Evolutionary conservation across 352 stramenopile genomes (phyloP).

Genomic region (Pythium utonaiense): DNA sequence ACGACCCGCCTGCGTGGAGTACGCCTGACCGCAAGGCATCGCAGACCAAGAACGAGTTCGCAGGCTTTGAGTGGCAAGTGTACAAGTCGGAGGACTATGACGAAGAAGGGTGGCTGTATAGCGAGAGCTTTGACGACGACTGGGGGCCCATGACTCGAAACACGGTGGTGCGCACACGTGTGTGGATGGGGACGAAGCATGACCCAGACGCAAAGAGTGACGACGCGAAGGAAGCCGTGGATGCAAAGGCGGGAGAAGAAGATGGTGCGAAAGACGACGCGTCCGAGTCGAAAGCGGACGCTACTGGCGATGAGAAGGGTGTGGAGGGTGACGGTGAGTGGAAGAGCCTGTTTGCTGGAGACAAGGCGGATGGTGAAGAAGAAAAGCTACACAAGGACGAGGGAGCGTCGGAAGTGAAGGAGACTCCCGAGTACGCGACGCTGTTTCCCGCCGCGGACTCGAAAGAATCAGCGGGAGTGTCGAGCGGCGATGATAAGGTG

Average conservation of each 20-base stretch:
- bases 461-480: slow-evolving; percentile 2
- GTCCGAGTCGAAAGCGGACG: slow-evolving; percentile 6
- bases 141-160: slow-evolving; percentile 56
- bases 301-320: slow-evolving; percentile 8
- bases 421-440: background rate
- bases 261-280: slow-evolving; percentile 4
- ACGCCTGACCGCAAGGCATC: slow-evolving; percentile 39
- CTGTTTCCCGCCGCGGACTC: slow-evolving; percentile 20
- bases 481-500: slow-evolving; percentile 11
- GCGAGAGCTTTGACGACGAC: slow-evolving; percentile 57
- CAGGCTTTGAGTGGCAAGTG: slow-evolving; percentile 64
- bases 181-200: slow-evolving; percentile 60
- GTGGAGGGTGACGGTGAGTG: slow-evolving; percentile 28
- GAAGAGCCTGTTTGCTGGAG: slow-evolving; percentile 34
- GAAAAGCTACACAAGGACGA: slow-evolving; percentile 1
- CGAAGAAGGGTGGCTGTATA: slow-evolving; percentile 82
- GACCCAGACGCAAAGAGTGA: slow-evolving; percentile 27
- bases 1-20: slow-evolving; percentile 73
- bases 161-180: slow-evolving; percentile 72
- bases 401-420: slow-evolving; percentile 8
- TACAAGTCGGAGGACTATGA: slow-evolving; percentile 86
- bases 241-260: background rate
- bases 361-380: slow-evolving; percentile 2
- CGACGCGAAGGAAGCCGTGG: slow-evolving; percentile 9
- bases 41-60: slow-evolving; percentile 51